These are phyloP conservation scores for Naganishia liquefaciens DNA, from an alignment of 1,284 basidiomycete species.

Conservation along the genomic window DNA sequence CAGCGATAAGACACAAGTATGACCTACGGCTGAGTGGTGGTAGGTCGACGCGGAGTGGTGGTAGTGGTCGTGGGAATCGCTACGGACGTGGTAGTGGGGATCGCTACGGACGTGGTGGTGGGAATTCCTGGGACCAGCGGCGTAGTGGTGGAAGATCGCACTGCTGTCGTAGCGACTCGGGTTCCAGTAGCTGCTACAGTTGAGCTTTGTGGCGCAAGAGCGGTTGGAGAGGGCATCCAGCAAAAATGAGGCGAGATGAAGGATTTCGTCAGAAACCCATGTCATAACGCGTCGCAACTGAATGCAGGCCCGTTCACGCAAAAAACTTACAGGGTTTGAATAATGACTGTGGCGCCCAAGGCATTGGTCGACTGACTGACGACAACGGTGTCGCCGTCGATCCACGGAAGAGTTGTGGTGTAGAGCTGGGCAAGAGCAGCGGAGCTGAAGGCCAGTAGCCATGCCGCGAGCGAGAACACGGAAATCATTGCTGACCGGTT, in stretches of 20 bases:
- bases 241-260: neutral
- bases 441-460: slow-evolving; percentile 14
- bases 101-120: neutral
- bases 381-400: slow-evolving; percentile 30
- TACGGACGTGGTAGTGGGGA: neutral
- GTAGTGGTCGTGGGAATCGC: slow-evolving; percentile 4
- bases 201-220: neutral
- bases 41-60: slow-evolving; percentile 11
- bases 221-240: neutral
- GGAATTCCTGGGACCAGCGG: neutral
- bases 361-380: slow-evolving; percentile 31
- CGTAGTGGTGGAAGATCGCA: too few relatives aligned
- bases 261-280: neutral
- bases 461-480: slow-evolving; percentile 15
- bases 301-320: neutral
- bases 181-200: slow-evolving; percentile 3
- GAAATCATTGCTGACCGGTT: slow-evolving; percentile 9
- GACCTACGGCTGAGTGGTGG: slow-evolving; percentile 15
- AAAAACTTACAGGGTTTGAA: slow-evolving; percentile 26
- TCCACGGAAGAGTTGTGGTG: slow-evolving; percentile 16
- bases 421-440: slow-evolving; percentile 16
- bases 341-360: slow-evolving; percentile 21
- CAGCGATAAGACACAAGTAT: neutral
- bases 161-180: neutral
- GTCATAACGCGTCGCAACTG: too few relatives aligned